Base-by-base conservation (phyloP, 2,329 filamentous ascomycete species). In the Fusarium multiceps region DNA sequence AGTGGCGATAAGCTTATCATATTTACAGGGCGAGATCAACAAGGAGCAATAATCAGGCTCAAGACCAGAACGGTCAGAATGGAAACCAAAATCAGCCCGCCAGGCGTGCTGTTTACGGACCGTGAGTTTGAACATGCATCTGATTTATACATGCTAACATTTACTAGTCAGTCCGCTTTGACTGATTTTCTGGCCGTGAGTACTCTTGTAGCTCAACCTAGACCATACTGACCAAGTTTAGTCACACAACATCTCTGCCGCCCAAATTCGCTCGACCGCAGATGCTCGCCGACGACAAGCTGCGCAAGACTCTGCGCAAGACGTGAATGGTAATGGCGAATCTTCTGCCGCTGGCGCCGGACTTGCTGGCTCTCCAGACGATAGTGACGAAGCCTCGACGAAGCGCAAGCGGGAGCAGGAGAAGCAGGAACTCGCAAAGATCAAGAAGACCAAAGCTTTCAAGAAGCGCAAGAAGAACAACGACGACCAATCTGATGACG, bases 211-310 rank as follows among this genome's bases (percentile, higher is more conserved):
- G 14, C 30, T 20, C 4, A 5, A 14, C 20, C 10, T 13, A 30
- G 10, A 8, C 16, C 9, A 9, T 57, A 46, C 74, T 80, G 49
- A 80, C 57, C 34, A 37, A 7, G 20, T 14, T 28, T 34, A 91
- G 87, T 88, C 90, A 4, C 90, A 92, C 78, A 93, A 93, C 73
- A 93, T 93, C 70, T 92, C 88, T 23, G 86, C 87, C 4, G 78
- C 82, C 28, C 83, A 87, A 62, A 89, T 89, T 59, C 82, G 84
- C 37, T 76, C 81, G 21, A 82, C 86, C 66, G 85, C 85, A 20
- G 82, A 85, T 32, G 77, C 79, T 37, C 82, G 87, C 48, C 81
- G 84, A 54, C 83, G 86, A 57, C 74, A 76, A 62, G 79, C 79
- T 28, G 75, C 73, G 7, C 64, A 69, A 11, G 67, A 69, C 20